These are phyloP conservation scores for Vishniacozyma victoriae DNA, from an alignment of 768 basidiomycete genomes.

Conservation along the genomic window DNA sequence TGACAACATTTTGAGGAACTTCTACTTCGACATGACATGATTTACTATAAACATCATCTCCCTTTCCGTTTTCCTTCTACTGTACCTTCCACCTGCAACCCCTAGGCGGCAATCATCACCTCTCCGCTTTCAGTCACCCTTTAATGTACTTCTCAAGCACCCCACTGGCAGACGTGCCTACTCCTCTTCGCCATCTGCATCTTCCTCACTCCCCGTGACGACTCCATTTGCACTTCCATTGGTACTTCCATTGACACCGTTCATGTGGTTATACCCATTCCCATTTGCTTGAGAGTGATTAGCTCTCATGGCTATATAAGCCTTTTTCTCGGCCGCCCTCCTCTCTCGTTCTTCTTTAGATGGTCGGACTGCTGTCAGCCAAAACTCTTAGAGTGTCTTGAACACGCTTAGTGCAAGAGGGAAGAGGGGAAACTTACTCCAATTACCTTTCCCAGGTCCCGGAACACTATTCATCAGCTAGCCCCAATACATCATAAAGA, in stretches of 20 bases:
- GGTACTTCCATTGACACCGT: conserved; percentile 1
- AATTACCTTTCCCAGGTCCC: conserved; percentile 40
- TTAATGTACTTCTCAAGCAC: neutral
- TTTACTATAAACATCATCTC: too few species aligned
- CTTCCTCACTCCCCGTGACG: conserved; percentile 15
- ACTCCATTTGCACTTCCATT: neutral
- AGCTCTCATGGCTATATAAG: neutral
- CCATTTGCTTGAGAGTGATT: neutral
- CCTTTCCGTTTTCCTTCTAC: too few species aligned
- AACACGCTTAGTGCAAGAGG: neutral
- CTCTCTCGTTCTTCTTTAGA: conserved; percentile 32
- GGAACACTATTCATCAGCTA: conserved; percentile 7
- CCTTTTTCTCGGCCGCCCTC: conserved; percentile 21
- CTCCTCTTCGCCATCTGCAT: conserved; percentile 33
- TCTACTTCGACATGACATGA: too few species aligned
- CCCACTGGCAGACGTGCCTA: neutral
- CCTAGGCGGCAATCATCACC: too few species aligned
- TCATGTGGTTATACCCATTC: neutral
- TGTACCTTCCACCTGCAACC: too few species aligned
- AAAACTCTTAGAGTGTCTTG: neutral
- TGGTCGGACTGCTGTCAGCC: conserved; percentile 32
- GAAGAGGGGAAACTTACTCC: conserved; percentile 28
- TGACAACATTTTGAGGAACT: too few species aligned
- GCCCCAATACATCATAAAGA: neutral
- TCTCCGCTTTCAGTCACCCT: neutral